Evolutionary conservation across 805 yeast species (phyloP).

Genomic region (Starmerella riodocensis): DNA sequence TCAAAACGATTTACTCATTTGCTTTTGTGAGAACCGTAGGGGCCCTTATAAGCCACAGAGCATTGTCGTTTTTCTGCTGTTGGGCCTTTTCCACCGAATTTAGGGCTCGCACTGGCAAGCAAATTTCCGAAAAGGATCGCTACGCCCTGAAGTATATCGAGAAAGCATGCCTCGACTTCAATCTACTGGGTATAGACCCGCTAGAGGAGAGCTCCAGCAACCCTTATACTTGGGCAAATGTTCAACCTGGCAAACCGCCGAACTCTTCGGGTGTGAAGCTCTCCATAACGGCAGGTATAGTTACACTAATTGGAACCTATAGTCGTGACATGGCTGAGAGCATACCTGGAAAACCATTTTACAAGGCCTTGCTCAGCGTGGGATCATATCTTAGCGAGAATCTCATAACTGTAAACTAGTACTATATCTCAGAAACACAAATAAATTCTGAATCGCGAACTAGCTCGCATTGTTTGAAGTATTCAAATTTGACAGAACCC

Average conservation of each 20-base stretch:
- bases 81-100: background rate
- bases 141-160: background rate
- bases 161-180: background rate
- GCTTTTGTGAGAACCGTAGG: background rate
- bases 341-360: background rate
- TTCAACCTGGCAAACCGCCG: background rate
- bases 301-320: background rate
- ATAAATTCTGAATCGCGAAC: too few relatives aligned
- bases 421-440: too few relatives aligned
- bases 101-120: background rate
- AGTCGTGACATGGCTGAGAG: background rate
- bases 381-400: background rate
- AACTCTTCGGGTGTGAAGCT: background rate
- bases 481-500: too few relatives aligned
- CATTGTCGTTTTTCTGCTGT: constrained; percentile 1
- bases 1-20: background rate
- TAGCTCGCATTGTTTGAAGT: too few relatives aligned
- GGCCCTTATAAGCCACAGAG: background rate
- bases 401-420: too few relatives aligned
- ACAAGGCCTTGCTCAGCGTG: background rate
- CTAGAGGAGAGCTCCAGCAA: too few relatives aligned
- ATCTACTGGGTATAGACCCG: background rate
- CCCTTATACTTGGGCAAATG: too few relatives aligned
- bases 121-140: background rate
- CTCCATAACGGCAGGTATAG: background rate